Base-by-base conservation (phyloP, 2,329 filamentous ascomycete species). In the Sporothrix schenckii region DNA sequence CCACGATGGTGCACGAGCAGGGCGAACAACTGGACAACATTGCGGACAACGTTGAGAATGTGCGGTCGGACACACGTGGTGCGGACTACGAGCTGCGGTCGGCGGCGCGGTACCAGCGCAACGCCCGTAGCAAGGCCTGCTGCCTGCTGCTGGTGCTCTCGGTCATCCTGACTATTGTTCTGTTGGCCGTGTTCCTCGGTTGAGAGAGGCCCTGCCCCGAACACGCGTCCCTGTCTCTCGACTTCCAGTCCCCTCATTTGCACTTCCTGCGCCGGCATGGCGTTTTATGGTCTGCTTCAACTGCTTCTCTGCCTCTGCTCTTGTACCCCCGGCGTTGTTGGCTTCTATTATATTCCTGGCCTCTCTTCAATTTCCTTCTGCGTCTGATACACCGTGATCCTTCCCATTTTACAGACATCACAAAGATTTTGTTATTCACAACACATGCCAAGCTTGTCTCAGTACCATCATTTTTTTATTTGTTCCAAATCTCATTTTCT, bases 1-100 rank as follows among this genome's bases (percentile, higher is more conserved):
- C 94, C 61, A 93, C 97, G 80, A 97, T 99, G 80, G 94, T 99
- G 66, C 89, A 89, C 72, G 94, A 98, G 81, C 95, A 99, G 81
- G 95, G 95, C 66, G 92, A 93, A 75, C 88, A 92, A 80, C 84
- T 99, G 41, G 91, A 94, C 77, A 92, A 92, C 21, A 97, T 99
- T 76, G 89, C 89, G 73, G 90, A 92, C 75, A 97, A 97, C 76
- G 92, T 98, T 7, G 89, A 95, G 79, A 90, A 89, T 73, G 92
- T 94, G 60, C 87, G 91, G 72, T 88, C 91, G 71, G 91, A 97
- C 77, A 97, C 93, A 14, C 85, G 89, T 69, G 93, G 93, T 52
- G 96, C 94, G 54, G 93, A 97, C 79, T 81, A 89, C 70, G 94
- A 99, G 81, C 85, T 97, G 75, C 87, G 92, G 73, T 91, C 91